These are phyloP conservation scores for Tolypocladium pustulatum DNA, from an alignment of 2,329 filamentous ascomycete genomes.

Conservation along the genomic window DNA sequence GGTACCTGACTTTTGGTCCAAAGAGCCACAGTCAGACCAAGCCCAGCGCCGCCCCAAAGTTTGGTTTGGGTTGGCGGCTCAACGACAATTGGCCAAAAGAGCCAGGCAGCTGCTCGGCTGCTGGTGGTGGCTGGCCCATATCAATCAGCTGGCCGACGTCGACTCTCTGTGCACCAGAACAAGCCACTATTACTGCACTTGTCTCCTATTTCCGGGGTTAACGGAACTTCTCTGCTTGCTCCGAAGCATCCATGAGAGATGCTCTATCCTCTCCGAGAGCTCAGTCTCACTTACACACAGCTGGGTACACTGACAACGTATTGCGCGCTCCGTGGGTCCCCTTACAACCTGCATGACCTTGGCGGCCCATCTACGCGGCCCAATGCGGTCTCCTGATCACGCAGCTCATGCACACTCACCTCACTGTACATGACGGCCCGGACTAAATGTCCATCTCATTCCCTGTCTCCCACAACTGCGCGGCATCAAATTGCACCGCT, in stretches of 20 bases:
- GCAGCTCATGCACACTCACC: background rate
- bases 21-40: too few relatives aligned
- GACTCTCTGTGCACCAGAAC: background rate
- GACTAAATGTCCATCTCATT: background rate
- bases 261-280: too few relatives aligned
- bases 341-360: too few relatives aligned
- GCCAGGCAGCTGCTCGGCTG: background rate
- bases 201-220: background rate
- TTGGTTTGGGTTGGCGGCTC: background rate
- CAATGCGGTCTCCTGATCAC: background rate
- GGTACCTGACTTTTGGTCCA: background rate
- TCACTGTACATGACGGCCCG: background rate
- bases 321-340: too few relatives aligned
- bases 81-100: background rate
- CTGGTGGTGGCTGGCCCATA: background rate
- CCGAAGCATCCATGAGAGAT: too few relatives aligned
- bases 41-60: background rate
- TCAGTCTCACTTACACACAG: too few relatives aligned
- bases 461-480: background rate
- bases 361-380: too few relatives aligned
- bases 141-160: background rate
- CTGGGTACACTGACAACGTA: too few relatives aligned
- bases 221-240: background rate
- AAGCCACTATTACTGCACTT: too few relatives aligned
- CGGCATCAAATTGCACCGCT: background rate